Conservation (phyloP, 257 asterid species). For the Leonotis leonurus region DNA sequence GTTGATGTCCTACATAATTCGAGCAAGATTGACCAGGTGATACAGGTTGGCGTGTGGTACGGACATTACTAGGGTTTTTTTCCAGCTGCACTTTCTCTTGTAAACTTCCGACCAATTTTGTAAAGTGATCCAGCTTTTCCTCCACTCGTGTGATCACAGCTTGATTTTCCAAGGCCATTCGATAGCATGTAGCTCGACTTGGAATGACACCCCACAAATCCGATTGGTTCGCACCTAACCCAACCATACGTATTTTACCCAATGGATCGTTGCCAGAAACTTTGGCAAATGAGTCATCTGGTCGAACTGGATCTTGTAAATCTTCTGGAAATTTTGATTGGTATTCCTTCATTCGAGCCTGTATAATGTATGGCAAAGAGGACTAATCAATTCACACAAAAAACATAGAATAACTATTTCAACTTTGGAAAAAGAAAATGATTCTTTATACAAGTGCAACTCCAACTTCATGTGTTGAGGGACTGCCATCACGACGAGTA, state of each 20-base stretch:
- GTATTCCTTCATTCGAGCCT: neutral
- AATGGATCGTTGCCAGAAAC: neutral
- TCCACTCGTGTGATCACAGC: neutral
- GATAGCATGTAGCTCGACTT: neutral
- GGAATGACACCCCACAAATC: neutral
- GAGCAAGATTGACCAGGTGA: constrained; percentile 8
- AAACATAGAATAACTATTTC: neutral
- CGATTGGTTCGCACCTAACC: neutral
- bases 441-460: constrained; percentile 1
- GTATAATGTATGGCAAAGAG: neutral
- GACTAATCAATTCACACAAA: neutral
- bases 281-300: constrained; percentile 1
- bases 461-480: neutral
- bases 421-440: neutral
- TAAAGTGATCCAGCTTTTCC: neutral
- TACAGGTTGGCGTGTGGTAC: neutral
- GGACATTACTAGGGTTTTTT: neutral
- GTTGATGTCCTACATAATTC: neutral
- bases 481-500: neutral
- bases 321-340: neutral
- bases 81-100: neutral
- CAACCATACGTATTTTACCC: neutral
- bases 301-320: neutral
- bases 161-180: neutral
- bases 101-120: neutral